Percentiles rank a stretch among this genome's conserved stretches.
phyloP scores from a whole-genome alignment of 139 green algal genomes.

The Tetradesmus obliquus region DNA sequence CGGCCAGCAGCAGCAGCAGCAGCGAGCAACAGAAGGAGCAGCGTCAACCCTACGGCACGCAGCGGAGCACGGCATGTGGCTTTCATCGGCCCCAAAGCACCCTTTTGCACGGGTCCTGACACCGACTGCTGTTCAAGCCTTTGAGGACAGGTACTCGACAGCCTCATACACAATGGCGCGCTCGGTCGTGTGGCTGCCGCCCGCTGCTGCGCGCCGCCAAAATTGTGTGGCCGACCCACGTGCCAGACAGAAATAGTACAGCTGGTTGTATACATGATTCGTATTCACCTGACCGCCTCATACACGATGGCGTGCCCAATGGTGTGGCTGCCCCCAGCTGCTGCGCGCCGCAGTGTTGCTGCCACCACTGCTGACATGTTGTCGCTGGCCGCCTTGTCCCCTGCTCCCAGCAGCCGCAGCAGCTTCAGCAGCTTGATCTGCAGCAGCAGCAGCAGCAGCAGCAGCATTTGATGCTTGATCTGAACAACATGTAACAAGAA shows the following conservation, averaged over 20 bases:
- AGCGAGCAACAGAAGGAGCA: conserved; percentile 63
- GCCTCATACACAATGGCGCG: conserved; percentile 96
- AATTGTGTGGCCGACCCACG: too few species aligned
- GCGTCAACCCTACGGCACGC: neutral
- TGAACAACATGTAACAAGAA: too few species aligned
- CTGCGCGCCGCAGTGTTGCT: conserved; percentile 50
- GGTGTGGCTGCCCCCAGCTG: conserved; percentile 64
- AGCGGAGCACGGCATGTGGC: too few species aligned
- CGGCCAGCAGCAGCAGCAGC: conserved; percentile 13
- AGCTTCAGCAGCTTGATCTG: conserved; percentile 96
- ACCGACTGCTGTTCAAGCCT: too few species aligned
- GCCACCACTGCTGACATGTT: conserved; percentile 92
- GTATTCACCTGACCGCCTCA: conserved; percentile 79
- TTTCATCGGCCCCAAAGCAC: too few species aligned
- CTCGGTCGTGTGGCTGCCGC: conserved; percentile 74
- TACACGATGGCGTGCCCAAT: conserved; percentile 94
- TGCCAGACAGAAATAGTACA: too few species aligned
- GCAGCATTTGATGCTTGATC: neutral
- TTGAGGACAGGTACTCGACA: conserved; percentile 56
- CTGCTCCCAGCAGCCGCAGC: conserved; percentile 83
- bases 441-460: neutral
- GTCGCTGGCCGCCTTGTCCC: conserved; percentile 80
- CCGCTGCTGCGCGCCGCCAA: conserved; percentile 53
- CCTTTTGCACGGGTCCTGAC: too few species aligned
- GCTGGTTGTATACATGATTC: neutral